These are phyloP conservation scores for Cladosporium sp. DNA, from an alignment of 2,329 filamentous ascomycete genomes.

Conservation along the genomic window DNA sequence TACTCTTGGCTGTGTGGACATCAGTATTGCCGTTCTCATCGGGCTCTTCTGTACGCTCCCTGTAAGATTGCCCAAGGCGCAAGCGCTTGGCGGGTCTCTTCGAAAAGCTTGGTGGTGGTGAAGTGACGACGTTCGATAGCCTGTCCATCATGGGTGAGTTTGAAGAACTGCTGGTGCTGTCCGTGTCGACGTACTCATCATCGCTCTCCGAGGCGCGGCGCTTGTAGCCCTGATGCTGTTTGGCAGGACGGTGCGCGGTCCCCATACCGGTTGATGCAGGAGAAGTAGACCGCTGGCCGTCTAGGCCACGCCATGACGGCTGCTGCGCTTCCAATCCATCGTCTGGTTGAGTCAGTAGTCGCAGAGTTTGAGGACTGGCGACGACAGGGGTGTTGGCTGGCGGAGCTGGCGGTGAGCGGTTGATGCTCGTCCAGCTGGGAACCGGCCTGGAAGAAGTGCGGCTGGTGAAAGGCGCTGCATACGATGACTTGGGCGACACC, in stretches of 20 bases:
- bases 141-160: not conserved
- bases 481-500: constrained; percentile 29
- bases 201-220: not conserved
- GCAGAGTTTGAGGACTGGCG: not conserved
- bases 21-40: too few relatives aligned
- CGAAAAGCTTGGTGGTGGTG: not conserved
- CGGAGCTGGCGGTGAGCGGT: constrained; percentile 13
- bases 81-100: not conserved
- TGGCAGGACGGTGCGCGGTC: not conserved
- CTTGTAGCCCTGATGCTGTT: not conserved
- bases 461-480: not conserved
- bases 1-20: too few relatives aligned
- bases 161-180: not conserved
- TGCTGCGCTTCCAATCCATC: not conserved
- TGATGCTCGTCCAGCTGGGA: constrained; percentile 27
- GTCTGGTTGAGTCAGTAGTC: not conserved
- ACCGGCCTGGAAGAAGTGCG: constrained; percentile 7
- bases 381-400: constrained; percentile 7
- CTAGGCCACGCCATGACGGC: constrained; percentile 2
- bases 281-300: constrained; percentile 3
- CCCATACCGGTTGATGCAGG: not conserved
- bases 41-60: too few relatives aligned
- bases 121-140: not conserved
- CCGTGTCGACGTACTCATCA: not conserved
- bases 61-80: too few relatives aligned